Conservation (phyloP, 345 rosid genomes). For the Euphorbia lathyris region DNA sequence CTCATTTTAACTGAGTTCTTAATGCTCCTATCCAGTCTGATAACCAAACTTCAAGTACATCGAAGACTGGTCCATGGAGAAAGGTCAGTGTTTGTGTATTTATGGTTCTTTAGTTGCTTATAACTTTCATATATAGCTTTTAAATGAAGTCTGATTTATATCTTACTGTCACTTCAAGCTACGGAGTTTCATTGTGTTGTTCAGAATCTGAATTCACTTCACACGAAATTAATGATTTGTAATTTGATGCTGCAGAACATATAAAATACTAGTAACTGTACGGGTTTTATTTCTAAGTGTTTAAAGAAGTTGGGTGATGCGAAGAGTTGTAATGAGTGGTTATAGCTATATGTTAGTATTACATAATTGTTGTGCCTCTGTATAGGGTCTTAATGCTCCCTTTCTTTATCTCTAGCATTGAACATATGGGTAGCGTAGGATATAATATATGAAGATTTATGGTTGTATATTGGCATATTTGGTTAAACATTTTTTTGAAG, state of each 20-base stretch:
- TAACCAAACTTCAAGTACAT: constrained; percentile 33
- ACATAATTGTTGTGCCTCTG: not conserved
- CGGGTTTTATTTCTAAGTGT: not conserved
- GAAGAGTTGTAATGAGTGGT: not conserved
- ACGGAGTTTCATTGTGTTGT: not conserved
- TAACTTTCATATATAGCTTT: not conserved
- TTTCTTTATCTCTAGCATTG: not conserved
- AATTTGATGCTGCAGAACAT: not conserved
- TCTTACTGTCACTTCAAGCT: not conserved
- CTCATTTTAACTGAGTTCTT: constrained; percentile 11
- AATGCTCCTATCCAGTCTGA: constrained; percentile 49
- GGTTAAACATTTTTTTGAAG: not conserved
- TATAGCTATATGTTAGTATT: not conserved
- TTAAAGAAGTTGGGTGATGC: not conserved
- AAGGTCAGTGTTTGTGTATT: constrained; percentile 42
- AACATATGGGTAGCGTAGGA: not conserved
- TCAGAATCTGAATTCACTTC: not conserved
- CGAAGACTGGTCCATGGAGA: constrained; percentile 78
- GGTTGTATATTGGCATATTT: not conserved
- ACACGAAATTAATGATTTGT: not conserved
- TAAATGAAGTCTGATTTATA: not conserved
- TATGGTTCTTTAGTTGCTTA: not conserved
- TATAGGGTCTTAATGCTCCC: not conserved
- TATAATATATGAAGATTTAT: not conserved
- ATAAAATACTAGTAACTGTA: not conserved